These are phyloP conservation scores for Immersiella caudata DNA, from an alignment of 495 filamentous ascomycete genomes.

Conservation along the genomic window DNA sequence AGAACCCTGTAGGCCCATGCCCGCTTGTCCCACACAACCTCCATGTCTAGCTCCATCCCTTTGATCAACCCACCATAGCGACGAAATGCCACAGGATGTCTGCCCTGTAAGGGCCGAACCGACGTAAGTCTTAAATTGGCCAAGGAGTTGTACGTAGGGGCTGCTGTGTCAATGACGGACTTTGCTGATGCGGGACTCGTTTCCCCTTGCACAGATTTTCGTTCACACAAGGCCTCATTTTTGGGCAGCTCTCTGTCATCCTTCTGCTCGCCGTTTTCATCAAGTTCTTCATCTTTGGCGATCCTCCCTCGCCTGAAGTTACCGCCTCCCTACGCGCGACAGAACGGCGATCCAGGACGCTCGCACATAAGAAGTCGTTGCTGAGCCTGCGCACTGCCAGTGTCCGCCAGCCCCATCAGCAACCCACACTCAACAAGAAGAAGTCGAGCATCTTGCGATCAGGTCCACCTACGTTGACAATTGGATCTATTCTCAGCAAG, in stretches of 20 bases:
- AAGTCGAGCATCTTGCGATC: slow-evolving; percentile 72
- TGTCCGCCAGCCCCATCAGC: slow-evolving; percentile 35
- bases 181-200: not conserved
- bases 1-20: not conserved
- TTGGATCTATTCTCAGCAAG: slow-evolving; percentile 88
- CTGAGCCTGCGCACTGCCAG: slow-evolving; percentile 54
- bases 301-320: slow-evolving; percentile 80
- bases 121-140: slow-evolving; percentile 40
- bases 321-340: slow-evolving; percentile 67
- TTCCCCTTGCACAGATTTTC: slow-evolving; percentile 61
- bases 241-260: slow-evolving; percentile 90
- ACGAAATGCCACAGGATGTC: slow-evolving; percentile 39
- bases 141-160: not conserved
- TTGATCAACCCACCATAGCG: not conserved
- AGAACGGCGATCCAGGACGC: slow-evolving; percentile 64
- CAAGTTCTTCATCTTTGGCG: slow-evolving; percentile 99
- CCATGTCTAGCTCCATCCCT: not conserved
- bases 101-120: slow-evolving; percentile 51
- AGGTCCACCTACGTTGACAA: slow-evolving; percentile 65
- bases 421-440: slow-evolving; percentile 65
- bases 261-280: slow-evolving; percentile 92
- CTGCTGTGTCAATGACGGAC: not conserved
- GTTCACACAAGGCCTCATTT: slow-evolving; percentile 89
- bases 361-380: slow-evolving; percentile 69
- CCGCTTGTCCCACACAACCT: not conserved